Evolutionary conservation across 306 rosid genomes (phyloP).

Genomic region (Ammopiptanthus mongolicus): DNA sequence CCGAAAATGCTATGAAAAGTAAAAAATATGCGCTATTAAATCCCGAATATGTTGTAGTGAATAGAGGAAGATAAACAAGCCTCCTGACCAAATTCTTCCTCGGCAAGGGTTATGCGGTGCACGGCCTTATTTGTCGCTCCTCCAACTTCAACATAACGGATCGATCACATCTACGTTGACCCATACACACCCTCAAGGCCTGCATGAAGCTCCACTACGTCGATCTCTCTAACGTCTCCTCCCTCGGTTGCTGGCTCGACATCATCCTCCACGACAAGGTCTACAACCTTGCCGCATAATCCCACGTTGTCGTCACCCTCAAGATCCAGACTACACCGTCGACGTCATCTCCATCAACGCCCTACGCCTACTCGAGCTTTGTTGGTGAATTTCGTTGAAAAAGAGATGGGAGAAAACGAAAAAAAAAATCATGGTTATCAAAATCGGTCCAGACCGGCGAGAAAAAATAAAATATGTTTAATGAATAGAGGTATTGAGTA

Average conservation of each 20-base stretch:
- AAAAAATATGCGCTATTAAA: too few species aligned
- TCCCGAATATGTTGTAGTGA: too few species aligned
- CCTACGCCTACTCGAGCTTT: slow-evolving; percentile 82
- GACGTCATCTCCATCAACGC: slow-evolving; percentile 95
- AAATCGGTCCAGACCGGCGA: too few species aligned
- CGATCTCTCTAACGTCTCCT: slow-evolving; percentile 92
- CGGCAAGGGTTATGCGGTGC: too few species aligned
- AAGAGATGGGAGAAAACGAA: too few species aligned
- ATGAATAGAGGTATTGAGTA: too few species aligned
- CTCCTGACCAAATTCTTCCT: too few species aligned
- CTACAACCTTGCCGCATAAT: slow-evolving; percentile 96
- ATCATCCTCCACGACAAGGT: slow-evolving; percentile 83
- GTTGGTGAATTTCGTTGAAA: too few species aligned
- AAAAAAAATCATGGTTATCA: too few species aligned
- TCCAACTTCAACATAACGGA: slow-evolving; percentile 95
- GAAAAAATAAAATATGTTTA: too few species aligned
- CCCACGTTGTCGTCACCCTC: slow-evolving; percentile 97
- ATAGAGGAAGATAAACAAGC: too few species aligned
- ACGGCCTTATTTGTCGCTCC: slow-evolving; percentile 90
- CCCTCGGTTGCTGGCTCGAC: slow-evolving; percentile 98
- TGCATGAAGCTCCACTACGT: slow-evolving; percentile 98
- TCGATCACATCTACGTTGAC: slow-evolving; percentile 96
- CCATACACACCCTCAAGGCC: slow-evolving; percentile 96
- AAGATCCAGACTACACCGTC: slow-evolving; percentile 96
- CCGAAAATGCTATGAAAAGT: too few species aligned